Conservation (phyloP, 1,139 yeast species). For the Saccharomyces hybrid region DNA sequence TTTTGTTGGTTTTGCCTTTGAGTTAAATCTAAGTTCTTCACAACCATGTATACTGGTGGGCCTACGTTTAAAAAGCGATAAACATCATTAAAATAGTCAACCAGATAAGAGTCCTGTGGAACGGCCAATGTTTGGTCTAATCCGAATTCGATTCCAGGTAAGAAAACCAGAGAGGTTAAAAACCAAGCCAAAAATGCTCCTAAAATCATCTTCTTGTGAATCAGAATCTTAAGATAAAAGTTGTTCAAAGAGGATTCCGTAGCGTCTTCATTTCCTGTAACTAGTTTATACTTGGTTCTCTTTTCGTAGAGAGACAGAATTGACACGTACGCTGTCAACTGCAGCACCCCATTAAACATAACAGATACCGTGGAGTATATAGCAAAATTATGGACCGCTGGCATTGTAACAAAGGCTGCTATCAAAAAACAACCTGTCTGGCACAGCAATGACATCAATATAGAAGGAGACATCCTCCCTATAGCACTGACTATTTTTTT, state of each 20-base stretch:
- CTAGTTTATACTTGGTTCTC: not conserved
- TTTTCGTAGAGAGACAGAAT: slow-evolving; percentile 38
- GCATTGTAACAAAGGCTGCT: slow-evolving; percentile 83
- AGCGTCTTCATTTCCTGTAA: slow-evolving; percentile 18
- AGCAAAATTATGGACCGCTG: slow-evolving; percentile 92
- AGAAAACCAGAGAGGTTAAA: slow-evolving; percentile 56
- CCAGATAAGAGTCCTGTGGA: slow-evolving; percentile 73
- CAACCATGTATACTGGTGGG: slow-evolving; percentile 84
- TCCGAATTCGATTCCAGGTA: slow-evolving; percentile 70
- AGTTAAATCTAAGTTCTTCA: slow-evolving; percentile 58
- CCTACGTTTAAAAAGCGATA: slow-evolving; percentile 73
- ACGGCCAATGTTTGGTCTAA: slow-evolving; percentile 85
- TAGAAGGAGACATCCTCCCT: slow-evolving; percentile 78
- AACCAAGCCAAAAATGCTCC: slow-evolving; percentile 53
- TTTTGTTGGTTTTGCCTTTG: slow-evolving; percentile 54
- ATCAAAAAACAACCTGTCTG: slow-evolving; percentile 72
- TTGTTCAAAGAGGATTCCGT: slow-evolving; percentile 36
- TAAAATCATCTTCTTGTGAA: slow-evolving; percentile 31
- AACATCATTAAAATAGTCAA: slow-evolving; percentile 70
- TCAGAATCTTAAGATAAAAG: not conserved
- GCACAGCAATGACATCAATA: slow-evolving; percentile 65
- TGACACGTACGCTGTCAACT: slow-evolving; percentile 74
- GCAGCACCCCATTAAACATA: slow-evolving; percentile 64
- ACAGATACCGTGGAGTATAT: slow-evolving; percentile 85
- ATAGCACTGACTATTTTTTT: slow-evolving; percentile 60